Conservation (phyloP, 371 early-diverging fungal species). For the Apophysomyces variabilis region DNA sequence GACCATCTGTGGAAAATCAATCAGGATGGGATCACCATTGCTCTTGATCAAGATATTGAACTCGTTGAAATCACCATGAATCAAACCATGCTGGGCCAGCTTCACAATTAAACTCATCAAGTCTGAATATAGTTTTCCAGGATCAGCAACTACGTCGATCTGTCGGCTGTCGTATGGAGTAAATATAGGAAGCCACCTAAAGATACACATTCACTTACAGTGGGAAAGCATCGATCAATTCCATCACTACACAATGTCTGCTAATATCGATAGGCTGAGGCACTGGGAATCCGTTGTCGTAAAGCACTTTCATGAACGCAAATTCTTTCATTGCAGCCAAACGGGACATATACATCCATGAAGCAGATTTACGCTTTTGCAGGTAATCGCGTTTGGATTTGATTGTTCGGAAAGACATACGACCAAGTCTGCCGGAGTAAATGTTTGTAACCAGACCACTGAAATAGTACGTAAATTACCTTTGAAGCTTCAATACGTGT, state of each 20-base stretch:
- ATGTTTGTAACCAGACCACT: not conserved
- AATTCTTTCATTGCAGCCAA: slow-evolving; percentile 97
- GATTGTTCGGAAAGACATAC: slow-evolving; percentile 97
- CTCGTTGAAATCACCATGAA: slow-evolving; percentile 99
- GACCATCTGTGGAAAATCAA: slow-evolving; percentile 99
- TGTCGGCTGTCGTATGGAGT: slow-evolving; percentile 63
- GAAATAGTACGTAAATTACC: slow-evolving; percentile 44
- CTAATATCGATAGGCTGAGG: slow-evolving; percentile 93
- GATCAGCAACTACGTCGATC: slow-evolving; percentile 82
- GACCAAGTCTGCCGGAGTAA: slow-evolving; percentile 76
- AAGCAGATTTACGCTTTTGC: slow-evolving; percentile 86
- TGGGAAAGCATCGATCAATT: slow-evolving; percentile 93
- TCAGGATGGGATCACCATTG: slow-evolving; percentile 85
- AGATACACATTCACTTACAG: slow-evolving; percentile 53
- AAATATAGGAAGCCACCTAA: slow-evolving; percentile 10
- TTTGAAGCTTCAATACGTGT: slow-evolving; percentile 90
- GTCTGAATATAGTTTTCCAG: slow-evolving; percentile 90
- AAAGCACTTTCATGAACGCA: slow-evolving; percentile 93
- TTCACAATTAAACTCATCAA: slow-evolving; percentile 96
- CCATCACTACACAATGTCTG: slow-evolving; percentile 99
- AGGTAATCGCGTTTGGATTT: slow-evolving; percentile 98
- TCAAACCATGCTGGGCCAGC: slow-evolving; percentile 95
- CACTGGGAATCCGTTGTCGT: slow-evolving; percentile 95
- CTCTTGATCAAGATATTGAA: slow-evolving; percentile 97
- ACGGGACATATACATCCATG: slow-evolving; percentile 98